Evolutionary conservation across 1,284 basidiomycete genomes (phyloP), one percentile per base, ranked within the genome.

Genomic region (Lignosus rhinocerotis): DNA sequence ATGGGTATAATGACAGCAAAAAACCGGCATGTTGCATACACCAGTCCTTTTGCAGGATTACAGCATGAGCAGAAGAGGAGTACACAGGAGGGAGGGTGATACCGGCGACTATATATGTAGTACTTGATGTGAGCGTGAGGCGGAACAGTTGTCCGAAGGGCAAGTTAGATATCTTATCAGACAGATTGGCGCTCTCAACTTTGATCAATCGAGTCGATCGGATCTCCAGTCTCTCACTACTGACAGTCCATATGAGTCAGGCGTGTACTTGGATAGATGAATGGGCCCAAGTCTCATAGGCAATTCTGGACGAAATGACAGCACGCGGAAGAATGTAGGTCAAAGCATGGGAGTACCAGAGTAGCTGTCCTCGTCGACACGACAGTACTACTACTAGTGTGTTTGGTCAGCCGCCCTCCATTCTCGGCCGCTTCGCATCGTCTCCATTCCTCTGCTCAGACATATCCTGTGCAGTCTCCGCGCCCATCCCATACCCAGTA

Each of bases 401-500:
- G 33, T 31, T 52, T 25, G 47, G 14, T 51, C 60, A 62, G 14
- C 66, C 66, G 33, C 67, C 66, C 44, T 72, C 69, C 49, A 61
- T 70, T 48, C 71, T 62, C 39, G 70, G 58, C 53, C 72, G 62
- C 63, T 75, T 75, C 44, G 57, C 65, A 9, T 61, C 70, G 46
- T 69, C 64, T 31, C 55, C 64, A 25, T 63, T 65, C 19, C 63
- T 51, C 36, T 58, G 60, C 43, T 67, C 65, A 8, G 53, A 41
- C 31, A 53, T 57, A 21, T 41, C 59, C 49, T 62, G 63, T 19
- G 55, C 58, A 25, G 67, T 62, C 19, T 63, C 66, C 10, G 63
- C 55, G 7, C 75, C 69, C 76, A 87, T 77, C 10, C 78, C 76
- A 66, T 80, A 87, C 1, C 88, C 88, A 19, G 81, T 76, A 16